These are phyloP conservation scores for Cylindrotheca fusiformis DNA, from an alignment of 108 stramenopile genomes.

Conservation along the genomic window DNA sequence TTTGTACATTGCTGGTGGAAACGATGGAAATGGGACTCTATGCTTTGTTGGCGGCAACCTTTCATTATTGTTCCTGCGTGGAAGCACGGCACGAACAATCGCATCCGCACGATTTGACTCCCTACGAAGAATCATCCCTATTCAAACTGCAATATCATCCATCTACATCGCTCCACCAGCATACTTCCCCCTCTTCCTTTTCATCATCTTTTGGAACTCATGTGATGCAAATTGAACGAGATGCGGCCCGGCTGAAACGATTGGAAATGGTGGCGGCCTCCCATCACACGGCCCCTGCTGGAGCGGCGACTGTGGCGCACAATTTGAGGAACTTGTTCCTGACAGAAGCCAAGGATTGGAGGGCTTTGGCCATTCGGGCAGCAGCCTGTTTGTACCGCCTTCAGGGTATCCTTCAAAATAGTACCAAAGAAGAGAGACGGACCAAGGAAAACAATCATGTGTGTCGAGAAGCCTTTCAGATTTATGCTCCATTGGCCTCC, in stretches of 20 bases:
- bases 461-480: slow-evolving; percentile 73
- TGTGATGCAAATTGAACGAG: slow-evolving; percentile 53
- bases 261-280: slow-evolving; percentile 57
- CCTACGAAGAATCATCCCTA: slow-evolving; percentile 8
- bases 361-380: slow-evolving; percentile 79
- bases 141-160: too few species aligned
- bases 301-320: slow-evolving; percentile 41
- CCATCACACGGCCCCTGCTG: slow-evolving; percentile 18
- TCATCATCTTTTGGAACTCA: slow-evolving; percentile 50
- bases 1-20: slow-evolving; percentile 68
- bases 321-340: slow-evolving; percentile 61
- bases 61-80: slow-evolving; percentile 61
- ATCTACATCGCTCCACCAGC: slow-evolving; percentile 7
- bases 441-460: slow-evolving; percentile 44
- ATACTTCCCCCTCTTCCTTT: slow-evolving; percentile 10
- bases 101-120: background rate
- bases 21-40: slow-evolving; percentile 75
- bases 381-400: slow-evolving; percentile 77
- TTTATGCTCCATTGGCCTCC: slow-evolving; percentile 82
- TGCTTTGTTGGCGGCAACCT: slow-evolving; percentile 62
- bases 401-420: slow-evolving; percentile 35
- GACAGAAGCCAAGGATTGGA: slow-evolving; percentile 75
- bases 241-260: slow-evolving; percentile 69
- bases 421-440: slow-evolving; percentile 8
- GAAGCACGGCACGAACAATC: slow-evolving; percentile 30